Evolutionary conservation across 148 eudicot genomes (phyloP).

Genomic region (Linanthus parryae): DNA sequence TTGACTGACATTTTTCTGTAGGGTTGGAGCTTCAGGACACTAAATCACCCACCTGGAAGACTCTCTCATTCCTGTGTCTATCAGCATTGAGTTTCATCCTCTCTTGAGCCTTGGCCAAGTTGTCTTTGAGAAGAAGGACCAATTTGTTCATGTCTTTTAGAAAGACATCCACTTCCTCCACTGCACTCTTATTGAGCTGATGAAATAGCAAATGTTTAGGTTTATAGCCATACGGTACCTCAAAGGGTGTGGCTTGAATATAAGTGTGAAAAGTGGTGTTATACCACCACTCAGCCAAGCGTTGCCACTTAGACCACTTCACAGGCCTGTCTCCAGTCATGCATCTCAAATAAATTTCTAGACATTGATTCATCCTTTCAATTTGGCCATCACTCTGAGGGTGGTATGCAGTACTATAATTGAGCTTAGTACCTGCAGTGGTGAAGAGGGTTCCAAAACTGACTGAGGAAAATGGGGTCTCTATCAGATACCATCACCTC

Average conservation of each 20-base stretch:
- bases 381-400: neutral
- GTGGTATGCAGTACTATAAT: neutral
- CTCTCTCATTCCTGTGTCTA: neutral
- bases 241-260: neutral
- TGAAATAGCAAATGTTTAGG: neutral
- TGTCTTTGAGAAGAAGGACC: neutral
- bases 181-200: neutral
- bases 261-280: neutral
- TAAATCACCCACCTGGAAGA: neutral
- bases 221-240: neutral
- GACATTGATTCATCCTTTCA: neutral
- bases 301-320: neutral
- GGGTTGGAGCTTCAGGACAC: neutral
- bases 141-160: neutral
- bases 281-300: neutral
- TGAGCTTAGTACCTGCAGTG: neutral
- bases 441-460: neutral
- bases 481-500: neutral
- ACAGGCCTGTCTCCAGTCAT: neutral
- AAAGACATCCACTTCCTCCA: neutral
- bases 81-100: conserved; percentile 1
- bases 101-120: neutral
- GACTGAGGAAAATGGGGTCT: neutral
- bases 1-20: neutral
- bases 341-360: neutral